These are phyloP conservation scores for Lithospermum erythrorhizon DNA, from an alignment of 257 asterid species.

Conservation along the genomic window DNA sequence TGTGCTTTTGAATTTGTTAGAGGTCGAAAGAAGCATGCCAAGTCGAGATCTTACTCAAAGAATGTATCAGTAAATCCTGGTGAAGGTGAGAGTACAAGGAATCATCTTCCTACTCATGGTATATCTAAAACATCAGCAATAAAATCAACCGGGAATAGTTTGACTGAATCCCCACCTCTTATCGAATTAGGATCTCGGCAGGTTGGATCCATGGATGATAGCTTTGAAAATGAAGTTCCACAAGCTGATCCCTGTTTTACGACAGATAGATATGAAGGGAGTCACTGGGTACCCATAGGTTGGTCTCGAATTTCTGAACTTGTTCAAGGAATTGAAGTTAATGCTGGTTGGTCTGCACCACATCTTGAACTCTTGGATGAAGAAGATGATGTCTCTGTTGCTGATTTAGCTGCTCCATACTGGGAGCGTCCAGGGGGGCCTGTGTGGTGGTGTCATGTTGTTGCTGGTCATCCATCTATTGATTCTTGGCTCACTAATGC, in stretches of 20 bases:
- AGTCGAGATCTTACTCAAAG: constrained; percentile 31
- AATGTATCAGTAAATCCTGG: constrained; percentile 16
- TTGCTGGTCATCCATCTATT: constrained; percentile 66
- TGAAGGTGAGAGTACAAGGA: constrained; percentile 20
- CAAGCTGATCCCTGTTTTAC: constrained; percentile 15
- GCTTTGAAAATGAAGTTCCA: constrained; percentile 26
- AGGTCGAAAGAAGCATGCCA: constrained; percentile 29
- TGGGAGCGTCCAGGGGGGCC: constrained; percentile 95
- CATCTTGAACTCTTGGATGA: constrained; percentile 41
- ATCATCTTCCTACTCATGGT: constrained; percentile 16
- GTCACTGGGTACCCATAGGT: constrained; percentile 81
- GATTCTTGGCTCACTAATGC: constrained; percentile 76
- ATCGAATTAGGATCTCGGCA: constrained; percentile 27
- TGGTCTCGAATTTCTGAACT: constrained; percentile 81
- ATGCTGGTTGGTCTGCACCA: constrained; percentile 50
- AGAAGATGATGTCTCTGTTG: constrained; percentile 75
- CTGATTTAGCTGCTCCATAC: constrained; percentile 86
- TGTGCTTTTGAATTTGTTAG: constrained; percentile 81
- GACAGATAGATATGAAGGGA: constrained; percentile 34
- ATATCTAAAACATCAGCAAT: constrained; percentile 19
- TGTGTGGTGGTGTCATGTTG: constrained; percentile 94
- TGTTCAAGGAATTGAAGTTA: constrained; percentile 48
- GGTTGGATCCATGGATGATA: constrained; percentile 12
- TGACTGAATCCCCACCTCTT: constrained; percentile 30
- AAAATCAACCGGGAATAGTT: constrained; percentile 13